Base-by-base conservation (phyloP, 2,329 filamentous ascomycete genomes). In the Phyllosticta ampelicida region DNA sequence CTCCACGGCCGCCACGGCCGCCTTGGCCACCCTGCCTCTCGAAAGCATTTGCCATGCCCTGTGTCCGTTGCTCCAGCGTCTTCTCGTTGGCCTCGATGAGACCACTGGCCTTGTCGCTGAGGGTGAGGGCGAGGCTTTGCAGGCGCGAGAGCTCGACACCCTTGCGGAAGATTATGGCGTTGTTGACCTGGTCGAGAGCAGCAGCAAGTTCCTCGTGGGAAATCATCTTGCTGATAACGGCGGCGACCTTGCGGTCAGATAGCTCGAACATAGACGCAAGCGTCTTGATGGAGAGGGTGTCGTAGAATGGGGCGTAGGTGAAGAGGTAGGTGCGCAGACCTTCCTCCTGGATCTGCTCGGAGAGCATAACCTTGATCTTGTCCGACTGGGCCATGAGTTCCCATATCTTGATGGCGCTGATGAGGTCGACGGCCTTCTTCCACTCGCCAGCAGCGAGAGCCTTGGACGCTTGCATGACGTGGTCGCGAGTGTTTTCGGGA, bases 371-470 rank as follows among this genome's bases (percentile, higher is more conserved):
- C 85, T 97, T 97, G 80, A 97, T 95, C 73, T 90, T 88, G 59
- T 92, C 89, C 21, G 88, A 83, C 74, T 94, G 86, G 60, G 91
- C 88, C 84, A 99, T 95, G 65, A 99, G 82, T 58, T 99, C 94
- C 94, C 94, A 99, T 73, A 99, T 99, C 84, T 96, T 99, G 79
- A 99, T 99, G 70, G 86, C 89, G 79, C 94, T 90, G 74, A 99
- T 91, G 74, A 95, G 94, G 62, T 87, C 82, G 20, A 86, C 91
- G 16, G 91, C 87, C 80, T 95, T 95, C 84, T 96, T 96, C 94
- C 94, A 99, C 77, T 99, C 94, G 65, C 95, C 94, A 19, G 90
- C 91, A 29, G 94, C 92, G 61, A 99, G 82, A 55, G 94, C 91
- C 78, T 97, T 96, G 61, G 94, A 96, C 13, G 91, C 92, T 78